Evolutionary conservation across 1,284 basidiomycete genomes (phyloP).

Genomic region (Pyrrhoderma noxium): DNA sequence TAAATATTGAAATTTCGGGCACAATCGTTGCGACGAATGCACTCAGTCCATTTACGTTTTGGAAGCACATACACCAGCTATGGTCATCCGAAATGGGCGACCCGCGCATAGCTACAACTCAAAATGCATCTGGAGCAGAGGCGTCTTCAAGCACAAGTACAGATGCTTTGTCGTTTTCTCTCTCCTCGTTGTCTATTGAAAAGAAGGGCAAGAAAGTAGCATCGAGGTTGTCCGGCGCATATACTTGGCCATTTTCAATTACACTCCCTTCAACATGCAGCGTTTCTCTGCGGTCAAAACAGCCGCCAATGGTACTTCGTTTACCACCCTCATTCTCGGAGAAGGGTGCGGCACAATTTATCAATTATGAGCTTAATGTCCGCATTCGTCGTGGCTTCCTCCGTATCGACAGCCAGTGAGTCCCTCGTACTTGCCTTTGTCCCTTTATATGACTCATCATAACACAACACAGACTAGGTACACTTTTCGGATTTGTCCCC

Average conservation of each 20-base stretch:
- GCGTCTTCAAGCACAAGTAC: too few relatives aligned
- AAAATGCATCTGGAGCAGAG: not conserved
- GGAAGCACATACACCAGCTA: slow-evolving; percentile 13
- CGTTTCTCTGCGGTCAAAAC: slow-evolving; percentile 11
- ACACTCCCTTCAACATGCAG: slow-evolving; percentile 12
- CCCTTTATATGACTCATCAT: not conserved
- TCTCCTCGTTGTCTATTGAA: not conserved
- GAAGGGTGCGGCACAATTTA: slow-evolving; percentile 18
- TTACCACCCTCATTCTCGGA: slow-evolving; percentile 19
- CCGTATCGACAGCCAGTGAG: slow-evolving; percentile 18
- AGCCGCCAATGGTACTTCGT: slow-evolving; percentile 11
- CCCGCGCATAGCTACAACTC: slow-evolving; percentile 1
- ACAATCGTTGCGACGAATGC: slow-evolving; percentile 16
- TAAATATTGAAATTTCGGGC: slow-evolving; percentile 15
- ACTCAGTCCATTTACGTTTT: slow-evolving; percentile 13
- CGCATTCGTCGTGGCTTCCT: slow-evolving; percentile 16
- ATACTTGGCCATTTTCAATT: slow-evolving; percentile 19
- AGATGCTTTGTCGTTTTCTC: not conserved
- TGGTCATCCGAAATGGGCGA: slow-evolving; percentile 17
- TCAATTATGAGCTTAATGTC: slow-evolving; percentile 19
- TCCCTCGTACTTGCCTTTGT: not conserved
- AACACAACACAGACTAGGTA: slow-evolving; percentile 33
- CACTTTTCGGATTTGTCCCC: slow-evolving; percentile 43
- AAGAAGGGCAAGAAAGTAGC: slow-evolving; percentile 16
- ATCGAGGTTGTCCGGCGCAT: slow-evolving; percentile 20